Percentiles rank a stretch among this genome's conserved stretches.
Conservation (phyloP, 1,284 basidiomycete species). For the Lignosus rhinocerotis region DNA sequence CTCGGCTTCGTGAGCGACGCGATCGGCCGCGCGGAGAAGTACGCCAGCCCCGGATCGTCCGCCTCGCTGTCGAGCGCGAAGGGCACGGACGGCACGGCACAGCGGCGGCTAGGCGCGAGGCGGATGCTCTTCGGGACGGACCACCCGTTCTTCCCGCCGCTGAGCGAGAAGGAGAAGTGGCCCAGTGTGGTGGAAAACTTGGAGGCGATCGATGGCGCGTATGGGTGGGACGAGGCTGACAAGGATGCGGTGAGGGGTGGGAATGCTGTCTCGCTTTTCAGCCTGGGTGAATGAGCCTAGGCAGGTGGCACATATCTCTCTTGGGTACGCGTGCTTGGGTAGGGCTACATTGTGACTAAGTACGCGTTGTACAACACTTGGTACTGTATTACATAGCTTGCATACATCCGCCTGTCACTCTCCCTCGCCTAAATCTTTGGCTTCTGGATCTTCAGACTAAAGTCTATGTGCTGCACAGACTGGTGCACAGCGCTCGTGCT, state of each 20-base stretch:
- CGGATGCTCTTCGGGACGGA: slow-evolving; percentile 85
- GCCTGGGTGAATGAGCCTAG: slow-evolving; percentile 19
- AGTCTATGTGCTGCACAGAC: slow-evolving; percentile 90
- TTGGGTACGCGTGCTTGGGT: not conserved
- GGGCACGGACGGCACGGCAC: slow-evolving; percentile 16
- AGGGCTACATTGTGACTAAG: slow-evolving; percentile 11
- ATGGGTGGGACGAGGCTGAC: slow-evolving; percentile 61
- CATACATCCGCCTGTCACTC: not conserved
- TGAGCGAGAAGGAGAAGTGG: slow-evolving; percentile 72
- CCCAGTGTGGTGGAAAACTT: slow-evolving; percentile 81
- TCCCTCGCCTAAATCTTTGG: slow-evolving; percentile 35
- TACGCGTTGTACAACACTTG: slow-evolving; percentile 3
- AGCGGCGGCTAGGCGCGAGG: slow-evolving; percentile 41
- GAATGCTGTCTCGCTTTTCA: slow-evolving; percentile 74
- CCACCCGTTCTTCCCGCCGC: slow-evolving; percentile 88
- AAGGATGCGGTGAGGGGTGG: slow-evolving; percentile 65
- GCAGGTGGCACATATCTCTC: too few relatives aligned
- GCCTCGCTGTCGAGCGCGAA: slow-evolving; percentile 25
- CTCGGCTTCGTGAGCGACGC: slow-evolving; percentile 73
- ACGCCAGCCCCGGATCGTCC: slow-evolving; percentile 39
- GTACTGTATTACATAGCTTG: not conserved
- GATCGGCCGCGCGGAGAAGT: slow-evolving; percentile 61
- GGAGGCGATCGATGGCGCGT: slow-evolving; percentile 69
- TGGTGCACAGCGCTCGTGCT: slow-evolving; percentile 94
- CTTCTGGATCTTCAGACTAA: slow-evolving; percentile 89